These are phyloP conservation scores for Xylaria sp. DNA, from an alignment of 2,329 filamentous ascomycete species.

Conservation along the genomic window DNA sequence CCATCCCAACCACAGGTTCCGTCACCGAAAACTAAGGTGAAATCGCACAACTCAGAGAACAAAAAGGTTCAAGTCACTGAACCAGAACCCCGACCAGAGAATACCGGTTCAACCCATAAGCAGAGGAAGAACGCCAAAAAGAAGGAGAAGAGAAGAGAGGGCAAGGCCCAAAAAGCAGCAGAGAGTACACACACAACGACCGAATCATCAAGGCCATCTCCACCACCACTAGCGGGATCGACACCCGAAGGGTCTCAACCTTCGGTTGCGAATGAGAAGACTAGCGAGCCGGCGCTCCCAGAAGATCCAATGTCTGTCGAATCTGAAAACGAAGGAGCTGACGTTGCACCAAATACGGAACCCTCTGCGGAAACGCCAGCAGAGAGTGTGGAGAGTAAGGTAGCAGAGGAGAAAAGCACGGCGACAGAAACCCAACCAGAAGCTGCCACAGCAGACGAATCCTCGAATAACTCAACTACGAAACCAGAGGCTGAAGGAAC, in stretches of 20 bases:
- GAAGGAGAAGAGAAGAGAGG: slow-evolving; percentile 17
- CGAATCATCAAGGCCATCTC: slow-evolving; percentile 9
- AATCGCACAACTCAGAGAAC: slow-evolving; percentile 24
- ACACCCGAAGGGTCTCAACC: background rate
- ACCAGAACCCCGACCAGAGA: slow-evolving; percentile 11
- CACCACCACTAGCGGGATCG: background rate
- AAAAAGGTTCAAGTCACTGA: slow-evolving; percentile 9
- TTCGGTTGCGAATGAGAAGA: background rate
- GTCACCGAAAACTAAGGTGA: slow-evolving; percentile 8
- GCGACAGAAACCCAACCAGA: slow-evolving; percentile 1
- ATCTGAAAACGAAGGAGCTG: slow-evolving; percentile 13
- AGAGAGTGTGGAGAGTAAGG: slow-evolving; percentile 11
- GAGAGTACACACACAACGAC: slow-evolving; percentile 14
- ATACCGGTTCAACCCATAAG: slow-evolving; percentile 8
- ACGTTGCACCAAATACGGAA: slow-evolving; percentile 10
- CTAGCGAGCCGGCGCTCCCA: background rate
- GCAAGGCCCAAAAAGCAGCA: slow-evolving; percentile 20
- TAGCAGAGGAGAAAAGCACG: slow-evolving; percentile 10
- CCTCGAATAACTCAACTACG: slow-evolving; percentile 9
- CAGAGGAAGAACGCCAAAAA: slow-evolving; percentile 19
- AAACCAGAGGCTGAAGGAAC: slow-evolving; percentile 7
- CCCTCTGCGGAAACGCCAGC: slow-evolving; percentile 4
- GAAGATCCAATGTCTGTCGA: slow-evolving; percentile 2
- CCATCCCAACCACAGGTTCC: slow-evolving; percentile 10
- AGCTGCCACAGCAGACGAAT: slow-evolving; percentile 8